A percentile compares a stretch with the other conserved stretches of the same genome.
phyloP scores from a whole-genome alignment of 2,329 filamentous ascomycete species.

The Curvularia spicifera region DNA sequence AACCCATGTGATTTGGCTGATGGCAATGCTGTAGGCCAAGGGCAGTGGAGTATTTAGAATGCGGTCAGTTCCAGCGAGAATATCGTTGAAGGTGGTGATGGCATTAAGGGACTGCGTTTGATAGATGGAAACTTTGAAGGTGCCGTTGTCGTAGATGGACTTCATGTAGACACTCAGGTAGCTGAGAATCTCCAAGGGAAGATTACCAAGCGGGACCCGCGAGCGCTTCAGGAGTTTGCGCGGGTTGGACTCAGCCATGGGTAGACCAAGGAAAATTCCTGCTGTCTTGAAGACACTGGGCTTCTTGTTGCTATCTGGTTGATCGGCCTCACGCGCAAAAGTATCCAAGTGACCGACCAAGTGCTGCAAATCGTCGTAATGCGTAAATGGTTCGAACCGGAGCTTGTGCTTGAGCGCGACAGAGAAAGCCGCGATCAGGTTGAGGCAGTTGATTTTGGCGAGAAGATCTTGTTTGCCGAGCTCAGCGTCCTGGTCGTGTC shows the following conservation, averaged over 20 bases:
- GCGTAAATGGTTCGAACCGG: constrained; percentile 80
- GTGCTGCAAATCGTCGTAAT: constrained; percentile 74
- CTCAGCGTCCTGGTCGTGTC: constrained; percentile 55
- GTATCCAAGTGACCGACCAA: constrained; percentile 76
- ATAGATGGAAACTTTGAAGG: constrained; percentile 61
- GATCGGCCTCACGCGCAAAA: constrained; percentile 64
- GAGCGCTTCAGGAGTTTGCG: constrained; percentile 75
- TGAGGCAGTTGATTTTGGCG: constrained; percentile 69
- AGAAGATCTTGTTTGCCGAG: constrained; percentile 70
- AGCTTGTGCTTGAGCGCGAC: constrained; percentile 79
- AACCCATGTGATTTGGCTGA: constrained; percentile 83
- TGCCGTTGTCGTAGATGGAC: constrained; percentile 61
- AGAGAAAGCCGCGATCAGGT: constrained; percentile 78
- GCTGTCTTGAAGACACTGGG: constrained; percentile 60
- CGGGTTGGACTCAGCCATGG: constrained; percentile 78
- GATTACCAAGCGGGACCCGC: constrained; percentile 74
- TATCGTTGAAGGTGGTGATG: constrained; percentile 71
- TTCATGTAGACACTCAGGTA: constrained; percentile 73
- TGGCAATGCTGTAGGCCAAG: constrained; percentile 82
- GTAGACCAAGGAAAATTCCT: constrained; percentile 75
- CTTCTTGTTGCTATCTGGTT: constrained; percentile 40
- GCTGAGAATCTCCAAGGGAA: constrained; percentile 78
- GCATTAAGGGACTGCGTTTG: constrained; percentile 66
- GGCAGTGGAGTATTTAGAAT: constrained; percentile 82
- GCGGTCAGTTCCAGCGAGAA: constrained; percentile 73